A percentile compares a stretch with the other conserved stretches of the same genome.
Conservation (phyloP, 1,284 basidiomycete species). For the Retiboletus fuscus region DNA sequence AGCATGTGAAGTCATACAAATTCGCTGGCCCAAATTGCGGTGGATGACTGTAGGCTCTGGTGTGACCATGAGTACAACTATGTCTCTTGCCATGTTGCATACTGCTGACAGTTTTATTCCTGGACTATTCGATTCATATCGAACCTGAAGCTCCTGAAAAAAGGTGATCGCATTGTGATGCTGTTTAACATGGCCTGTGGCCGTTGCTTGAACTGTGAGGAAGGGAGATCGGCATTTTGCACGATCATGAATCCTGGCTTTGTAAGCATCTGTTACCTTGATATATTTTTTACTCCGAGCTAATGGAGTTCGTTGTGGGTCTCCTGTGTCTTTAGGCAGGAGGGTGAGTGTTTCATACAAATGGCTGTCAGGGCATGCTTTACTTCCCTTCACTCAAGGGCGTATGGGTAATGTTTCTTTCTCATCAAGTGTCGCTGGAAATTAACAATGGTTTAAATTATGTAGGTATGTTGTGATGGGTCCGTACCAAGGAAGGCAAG, state of each 20-base stretch:
- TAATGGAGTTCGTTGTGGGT: not conserved
- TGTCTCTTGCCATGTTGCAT: not conserved
- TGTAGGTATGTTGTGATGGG: constrained; percentile 19
- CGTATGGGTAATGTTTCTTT: constrained; percentile 14
- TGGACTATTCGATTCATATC: not conserved
- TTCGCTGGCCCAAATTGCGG: not conserved
- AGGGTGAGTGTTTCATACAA: constrained; percentile 10
- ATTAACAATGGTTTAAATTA: not conserved
- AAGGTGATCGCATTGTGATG: constrained; percentile 65
- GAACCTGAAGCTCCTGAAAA: constrained; percentile 55
- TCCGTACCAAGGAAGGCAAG: constrained; percentile 14
- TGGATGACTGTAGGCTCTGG: constrained; percentile 13
- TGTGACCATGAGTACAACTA: constrained; percentile 10
- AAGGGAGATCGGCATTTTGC: constrained; percentile 62
- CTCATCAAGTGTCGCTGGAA: not conserved
- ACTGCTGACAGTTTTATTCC: not conserved
- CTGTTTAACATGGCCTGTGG: constrained; percentile 69
- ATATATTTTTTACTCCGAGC: not conserved
- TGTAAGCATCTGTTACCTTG: constrained; percentile 48
- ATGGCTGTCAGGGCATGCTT: not conserved
- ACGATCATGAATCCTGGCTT: constrained; percentile 67
- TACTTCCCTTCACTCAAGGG: constrained; percentile 6
- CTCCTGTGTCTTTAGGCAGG: not conserved
- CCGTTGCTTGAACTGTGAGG: constrained; percentile 65
- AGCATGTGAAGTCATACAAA: not conserved